Evolutionary conservation across 257 asterid genomes (phyloP), one percentile per base, ranked within the genome.

Genomic region (Eucommia ulmoides): DNA sequence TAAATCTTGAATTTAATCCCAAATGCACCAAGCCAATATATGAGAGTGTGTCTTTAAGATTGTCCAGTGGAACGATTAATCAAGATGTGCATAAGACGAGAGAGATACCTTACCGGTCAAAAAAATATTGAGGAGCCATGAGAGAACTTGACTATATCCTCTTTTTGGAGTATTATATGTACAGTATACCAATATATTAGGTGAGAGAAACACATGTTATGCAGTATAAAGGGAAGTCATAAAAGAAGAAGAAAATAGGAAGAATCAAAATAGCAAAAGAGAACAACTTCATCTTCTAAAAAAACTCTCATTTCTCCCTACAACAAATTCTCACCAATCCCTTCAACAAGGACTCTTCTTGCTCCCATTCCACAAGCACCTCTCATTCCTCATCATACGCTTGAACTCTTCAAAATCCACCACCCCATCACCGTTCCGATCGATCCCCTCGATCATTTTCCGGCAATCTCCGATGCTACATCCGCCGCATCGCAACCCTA

Each of bases 371-470:
- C 42, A 33, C 42, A 2, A 2, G 42, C n/a, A 33, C 2, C n/a
- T n/a, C n/a, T n/a, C n/a, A n/a, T n/a, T 17, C 1, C 35, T 65
- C 94, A 80, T 77, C 91, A 83, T 80, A 33, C 18, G 4, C 70
- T 75, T 77, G 54, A 83, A 80, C 47, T 77, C 88, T 18, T 83
- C 73, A 54, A 80, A 77, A 63, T 56, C 59, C 21, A 83, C 88
- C 66, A 62, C 75, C 20, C 94, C 92, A 73, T 80, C 92, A 12
- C 84, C 84, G 59, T 83, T 82, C 35, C 53, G 74, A 49, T 77
- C 91, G n/a, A 77, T 77, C 23, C 74, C 79, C 59, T 59, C 53
- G 59, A 83, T 80, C 94, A 83, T 83, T 24, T 60, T 58, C 8
- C 58, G 35, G 54, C 94, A 83, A 45, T 80, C 73, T 29, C 41